A percentile compares a stretch with the other conserved stretches of the same genome.
phyloP scores from a whole-genome alignment of 2,329 filamentous ascomycete species.

The Dothistroma pini region DNA sequence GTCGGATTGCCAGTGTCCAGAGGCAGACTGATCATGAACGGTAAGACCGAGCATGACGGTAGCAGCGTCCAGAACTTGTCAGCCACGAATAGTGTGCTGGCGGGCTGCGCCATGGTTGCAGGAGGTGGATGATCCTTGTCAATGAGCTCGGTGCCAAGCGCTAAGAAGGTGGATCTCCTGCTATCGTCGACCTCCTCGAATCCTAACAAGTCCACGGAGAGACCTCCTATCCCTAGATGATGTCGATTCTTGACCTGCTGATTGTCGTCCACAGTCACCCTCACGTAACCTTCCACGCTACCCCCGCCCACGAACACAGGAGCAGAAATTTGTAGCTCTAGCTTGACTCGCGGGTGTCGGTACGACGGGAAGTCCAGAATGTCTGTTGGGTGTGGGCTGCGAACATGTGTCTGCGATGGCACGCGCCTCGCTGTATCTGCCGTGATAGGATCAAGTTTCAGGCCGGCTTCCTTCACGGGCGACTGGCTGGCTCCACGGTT shows the following conservation, averaged over 20 bases:
- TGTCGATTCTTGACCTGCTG: conserved; percentile 43
- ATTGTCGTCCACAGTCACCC: conserved; percentile 47
- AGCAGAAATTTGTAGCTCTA: conserved; percentile 49
- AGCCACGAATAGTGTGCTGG: conserved; percentile 35
- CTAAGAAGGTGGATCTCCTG: conserved; percentile 49
- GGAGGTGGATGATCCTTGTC: conserved; percentile 51
- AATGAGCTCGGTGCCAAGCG: conserved; percentile 51
- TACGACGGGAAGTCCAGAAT: conserved; percentile 49
- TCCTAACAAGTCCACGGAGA: conserved; percentile 52
- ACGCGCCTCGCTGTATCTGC: conserved; percentile 43
- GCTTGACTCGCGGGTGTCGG: conserved; percentile 47
- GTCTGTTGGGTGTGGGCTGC: conserved; percentile 45
- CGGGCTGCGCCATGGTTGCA: conserved; percentile 47
- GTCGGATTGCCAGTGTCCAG: conserved; percentile 54
- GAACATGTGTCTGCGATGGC: conserved; percentile 49
- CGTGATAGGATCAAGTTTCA: conserved; percentile 41
- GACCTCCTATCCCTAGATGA: conserved; percentile 46
- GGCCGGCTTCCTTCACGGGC: conserved; percentile 45
- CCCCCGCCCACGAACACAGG: conserved; percentile 55
- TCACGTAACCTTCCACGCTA: conserved; percentile 50
- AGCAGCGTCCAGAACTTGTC: conserved; percentile 49
- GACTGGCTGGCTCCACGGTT: conserved; percentile 47
- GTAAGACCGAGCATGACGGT: conserved; percentile 46
- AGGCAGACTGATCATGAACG: conserved; percentile 52
- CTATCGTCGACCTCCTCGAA: conserved; percentile 49